A percentile compares a stretch with the other conserved stretches of the same genome.
These are phyloP conservation scores for Solanum chilense DNA, from an alignment of 257 asterid genomes.

Conservation along the genomic window DNA sequence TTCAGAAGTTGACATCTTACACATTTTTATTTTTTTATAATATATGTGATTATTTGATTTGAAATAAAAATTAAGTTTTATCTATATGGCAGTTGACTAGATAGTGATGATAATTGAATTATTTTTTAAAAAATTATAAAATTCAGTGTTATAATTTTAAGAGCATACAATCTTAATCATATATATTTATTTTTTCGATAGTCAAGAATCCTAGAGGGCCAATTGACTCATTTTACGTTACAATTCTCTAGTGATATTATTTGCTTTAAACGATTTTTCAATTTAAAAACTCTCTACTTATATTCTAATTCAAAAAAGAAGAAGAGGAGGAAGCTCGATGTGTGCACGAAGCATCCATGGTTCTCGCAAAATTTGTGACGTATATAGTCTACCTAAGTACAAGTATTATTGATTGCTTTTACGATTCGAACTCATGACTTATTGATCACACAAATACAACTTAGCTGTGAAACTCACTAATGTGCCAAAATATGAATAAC, in stretches of 20 bases:
- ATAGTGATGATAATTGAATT: not conserved
- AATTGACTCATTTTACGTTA: too few relatives aligned
- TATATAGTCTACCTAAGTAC: too few relatives aligned
- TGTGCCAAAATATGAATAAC: not conserved
- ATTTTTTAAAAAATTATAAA: too few relatives aligned
- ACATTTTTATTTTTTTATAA: not conserved
- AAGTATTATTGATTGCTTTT: rapidly evolving
- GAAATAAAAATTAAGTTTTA: not conserved
- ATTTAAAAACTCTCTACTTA: too few relatives aligned
- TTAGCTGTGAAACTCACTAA: too few relatives aligned
- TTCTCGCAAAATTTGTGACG: not conserved
- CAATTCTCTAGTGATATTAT: not conserved
- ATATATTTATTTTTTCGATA: too few relatives aligned
- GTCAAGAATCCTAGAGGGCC: not conserved
- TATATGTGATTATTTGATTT: not conserved
- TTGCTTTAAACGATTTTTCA: too few relatives aligned
- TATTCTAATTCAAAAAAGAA: too few relatives aligned
- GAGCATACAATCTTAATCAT: not conserved
- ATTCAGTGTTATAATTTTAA: not conserved
- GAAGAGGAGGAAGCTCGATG: too few relatives aligned
- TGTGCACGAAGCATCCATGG: too few relatives aligned
- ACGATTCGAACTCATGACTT: not conserved
- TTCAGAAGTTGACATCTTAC: not conserved
- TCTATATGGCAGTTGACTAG: not conserved
- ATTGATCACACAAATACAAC: not conserved